phyloP scores from a whole-genome alignment of 73 alveolate genomes.

The Paramecium primaurelia region DNA sequence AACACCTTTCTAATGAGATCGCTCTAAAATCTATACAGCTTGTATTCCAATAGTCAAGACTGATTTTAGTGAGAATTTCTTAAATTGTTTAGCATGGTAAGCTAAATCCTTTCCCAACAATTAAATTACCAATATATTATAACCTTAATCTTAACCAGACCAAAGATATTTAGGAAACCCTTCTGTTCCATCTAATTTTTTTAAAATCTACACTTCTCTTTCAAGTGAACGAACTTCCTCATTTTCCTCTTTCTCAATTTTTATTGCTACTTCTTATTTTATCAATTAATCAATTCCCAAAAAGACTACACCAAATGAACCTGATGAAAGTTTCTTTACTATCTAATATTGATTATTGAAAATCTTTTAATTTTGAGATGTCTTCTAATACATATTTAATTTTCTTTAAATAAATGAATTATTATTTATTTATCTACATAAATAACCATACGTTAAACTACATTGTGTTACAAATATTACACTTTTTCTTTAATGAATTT shows the following conservation, averaged over 20 bases:
- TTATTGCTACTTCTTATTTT: slow-evolving; percentile 56
- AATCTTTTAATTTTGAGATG: slow-evolving; percentile 13
- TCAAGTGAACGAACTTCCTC: slow-evolving; percentile 61
- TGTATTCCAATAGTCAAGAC: slow-evolving; percentile 37
- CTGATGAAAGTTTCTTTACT: slow-evolving; percentile 81
- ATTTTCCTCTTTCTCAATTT: slow-evolving; percentile 60
- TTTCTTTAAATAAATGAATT: neutral
- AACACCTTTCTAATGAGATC: slow-evolving; percentile 44
- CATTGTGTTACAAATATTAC: neutral
- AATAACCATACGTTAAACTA: neutral
- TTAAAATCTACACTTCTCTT: slow-evolving; percentile 54
- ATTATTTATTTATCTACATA: neutral
- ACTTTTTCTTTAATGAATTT: neutral
- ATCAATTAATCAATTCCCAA: slow-evolving; percentile 52
- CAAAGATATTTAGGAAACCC: slow-evolving; percentile 51
- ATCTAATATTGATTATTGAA: slow-evolving; percentile 52
- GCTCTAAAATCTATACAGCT: slow-evolving; percentile 2
- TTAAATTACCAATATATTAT: slow-evolving; percentile 48
- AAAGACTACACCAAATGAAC: slow-evolving; percentile 91
- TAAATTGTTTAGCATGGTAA: slow-evolving; percentile 34
- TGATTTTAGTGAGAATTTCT: slow-evolving; percentile 54
- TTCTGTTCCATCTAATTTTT: slow-evolving; percentile 46
- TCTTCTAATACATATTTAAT: neutral
- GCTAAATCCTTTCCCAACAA: slow-evolving; percentile 59
- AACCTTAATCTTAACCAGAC: slow-evolving; percentile 59